Evolutionary conservation across 2,329 filamentous ascomycete species (phyloP).

Genomic region (Paraconiothyrium brasiliense): DNA sequence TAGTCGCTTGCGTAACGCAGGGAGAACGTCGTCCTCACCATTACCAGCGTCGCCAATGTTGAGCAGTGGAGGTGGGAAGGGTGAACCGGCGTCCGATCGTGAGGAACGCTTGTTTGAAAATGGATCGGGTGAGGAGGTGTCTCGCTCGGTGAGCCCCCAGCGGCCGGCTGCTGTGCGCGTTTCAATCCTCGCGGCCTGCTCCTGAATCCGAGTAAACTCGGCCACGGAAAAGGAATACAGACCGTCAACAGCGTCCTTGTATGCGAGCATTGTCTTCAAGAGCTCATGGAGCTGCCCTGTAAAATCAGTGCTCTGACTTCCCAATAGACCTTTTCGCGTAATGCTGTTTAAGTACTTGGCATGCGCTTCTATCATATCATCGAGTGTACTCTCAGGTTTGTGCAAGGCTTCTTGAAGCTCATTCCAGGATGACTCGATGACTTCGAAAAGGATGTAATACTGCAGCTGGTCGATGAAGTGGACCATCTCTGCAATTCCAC

Average conservation of each 20-base stretch:
- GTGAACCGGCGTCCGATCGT: conserved; percentile 50
- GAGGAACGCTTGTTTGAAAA: conserved; percentile 35
- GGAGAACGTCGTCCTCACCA: conserved; percentile 72
- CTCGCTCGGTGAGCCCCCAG: conserved; percentile 70
- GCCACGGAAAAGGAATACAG: conserved; percentile 95
- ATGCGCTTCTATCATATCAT: conserved; percentile 93
- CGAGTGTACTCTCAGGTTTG: conserved; percentile 87
- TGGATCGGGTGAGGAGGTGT: conserved; percentile 40
- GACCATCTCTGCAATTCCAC: conserved; percentile 94
- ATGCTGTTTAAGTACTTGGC: conserved; percentile 91
- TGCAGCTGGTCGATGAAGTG: conserved; percentile 97
- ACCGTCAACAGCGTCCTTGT: conserved; percentile 91
- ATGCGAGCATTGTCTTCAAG: conserved; percentile 90
- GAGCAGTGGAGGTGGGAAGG: conserved; percentile 54
- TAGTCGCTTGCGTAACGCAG: conserved; percentile 78
- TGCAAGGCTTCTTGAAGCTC: conserved; percentile 84
- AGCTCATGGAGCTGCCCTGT: conserved; percentile 92
- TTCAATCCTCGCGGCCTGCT: conserved; percentile 77
- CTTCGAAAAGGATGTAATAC: conserved; percentile 98
- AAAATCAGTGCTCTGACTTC: conserved; percentile 76
- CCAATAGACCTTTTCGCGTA: conserved; percentile 93
- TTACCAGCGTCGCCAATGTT: conserved; percentile 44
- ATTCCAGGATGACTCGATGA: conserved; percentile 96
- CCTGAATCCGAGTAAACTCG: conserved; percentile 91
- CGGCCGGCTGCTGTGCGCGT: conserved; percentile 70